Evolutionary conservation across 495 filamentous ascomycete genomes (phyloP), one percentile per base, ranked within the genome.

Genomic region (Lophiostoma macrostomum): DNA sequence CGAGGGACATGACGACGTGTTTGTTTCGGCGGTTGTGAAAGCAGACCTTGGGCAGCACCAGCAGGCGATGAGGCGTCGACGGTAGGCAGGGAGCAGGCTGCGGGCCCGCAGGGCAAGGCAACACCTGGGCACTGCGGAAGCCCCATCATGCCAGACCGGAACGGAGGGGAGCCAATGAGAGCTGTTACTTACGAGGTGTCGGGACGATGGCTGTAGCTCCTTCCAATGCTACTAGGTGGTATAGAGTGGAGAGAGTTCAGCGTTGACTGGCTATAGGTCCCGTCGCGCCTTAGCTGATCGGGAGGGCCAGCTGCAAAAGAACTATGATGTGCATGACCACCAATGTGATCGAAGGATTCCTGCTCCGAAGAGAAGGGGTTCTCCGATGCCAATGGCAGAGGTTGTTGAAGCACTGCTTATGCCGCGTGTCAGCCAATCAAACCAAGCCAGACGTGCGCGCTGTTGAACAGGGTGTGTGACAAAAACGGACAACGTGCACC

Each of bases 261-360:
- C 19, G 59, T n/a, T 53, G 57, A 62, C 50, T 66, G 63, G 40
- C 45, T 47, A 28, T 66, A 42, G 0, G 36, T 11, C 5, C 61
- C 61, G 35, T 68, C 65, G 44, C 61, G 67, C 55, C 66, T 54
- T 41, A 64, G 48, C 28, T 52, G 58, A 53, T 69, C 65, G 35
- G 62, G 43, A 37, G 53, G 50, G 37, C 53, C 49, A 53, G 41
- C 54, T 54, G 64, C 54, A 50, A 51, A 66, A 18, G 55, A 32
- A 28, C 46, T 62, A 60, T 65, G 64, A 59, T 68, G 61, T 56
- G 64, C 65, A 65, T 70, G 66, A 28, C 55, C 42, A 24, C 55
- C 48, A 51, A 68, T 59, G 22, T 65, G 60, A 25, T 67, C 67
- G 47, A 63, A 46, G 59, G 52, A 65, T 53, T 70, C 65, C 41